Percentiles rank a stretch among this genome's conserved stretches.
Conservation (phyloP, 73 alveolate species). For the Tetrahymena malaccensis region DNA sequence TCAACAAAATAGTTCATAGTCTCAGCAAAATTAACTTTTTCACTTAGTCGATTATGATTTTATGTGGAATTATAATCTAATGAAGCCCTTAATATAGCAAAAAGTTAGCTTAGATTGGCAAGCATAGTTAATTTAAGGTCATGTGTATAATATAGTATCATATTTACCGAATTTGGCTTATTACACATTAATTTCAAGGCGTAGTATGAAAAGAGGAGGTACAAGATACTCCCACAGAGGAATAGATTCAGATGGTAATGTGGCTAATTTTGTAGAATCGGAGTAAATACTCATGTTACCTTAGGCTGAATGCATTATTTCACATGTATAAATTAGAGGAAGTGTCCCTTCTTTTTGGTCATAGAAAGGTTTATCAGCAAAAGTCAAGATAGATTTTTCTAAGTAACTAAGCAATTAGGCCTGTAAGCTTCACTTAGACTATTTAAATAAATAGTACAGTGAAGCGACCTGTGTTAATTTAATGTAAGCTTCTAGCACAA, state of each 20-base stretch:
- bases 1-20: not conserved
- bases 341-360: slow-evolving; percentile 90
- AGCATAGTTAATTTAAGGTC: slow-evolving; percentile 85
- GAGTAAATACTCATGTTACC: slow-evolving; percentile 74
- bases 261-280: slow-evolving; percentile 87
- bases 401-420: slow-evolving; percentile 43
- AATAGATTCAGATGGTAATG: slow-evolving; percentile 84
- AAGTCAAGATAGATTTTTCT: slow-evolving; percentile 61
- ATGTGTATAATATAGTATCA: slow-evolving; percentile 58
- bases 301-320: slow-evolving; percentile 42
- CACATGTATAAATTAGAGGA: slow-evolving; percentile 91
- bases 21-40: not conserved
- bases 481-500: slow-evolving; percentile 79
- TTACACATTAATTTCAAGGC: slow-evolving; percentile 75
- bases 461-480: slow-evolving; percentile 74
- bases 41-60: slow-evolving; percentile 41
- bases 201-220: slow-evolving; percentile 89
- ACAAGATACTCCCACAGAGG: slow-evolving; percentile 91
- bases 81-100: slow-evolving; percentile 53
- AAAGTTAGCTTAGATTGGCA: slow-evolving; percentile 64
- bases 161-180: slow-evolving; percentile 50
- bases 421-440: slow-evolving; percentile 65
- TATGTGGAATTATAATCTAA: slow-evolving; percentile 77
- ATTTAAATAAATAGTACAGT: slow-evolving; percentile 54
- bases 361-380: slow-evolving; percentile 81